phyloP scores from a whole-genome alignment of 2,329 filamentous ascomycete genomes.

The Rhinocladiella similis region DNA sequence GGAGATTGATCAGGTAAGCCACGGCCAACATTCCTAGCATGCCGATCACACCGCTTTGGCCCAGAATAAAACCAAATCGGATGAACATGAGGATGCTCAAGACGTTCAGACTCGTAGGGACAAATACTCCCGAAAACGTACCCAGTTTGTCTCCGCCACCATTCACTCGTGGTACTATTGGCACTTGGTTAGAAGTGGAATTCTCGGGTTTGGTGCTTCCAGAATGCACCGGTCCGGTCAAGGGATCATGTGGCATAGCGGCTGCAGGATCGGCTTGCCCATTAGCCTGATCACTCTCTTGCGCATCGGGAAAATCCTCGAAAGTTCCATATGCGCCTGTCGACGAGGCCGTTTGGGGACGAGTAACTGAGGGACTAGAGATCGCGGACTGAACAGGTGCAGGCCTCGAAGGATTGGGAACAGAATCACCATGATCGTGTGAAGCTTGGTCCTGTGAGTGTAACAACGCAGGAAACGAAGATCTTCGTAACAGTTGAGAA shows the following conservation, averaged over 20 bases:
- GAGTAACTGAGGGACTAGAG: not conserved
- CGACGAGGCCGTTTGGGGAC: not conserved
- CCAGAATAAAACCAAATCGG: conserved; percentile 80
- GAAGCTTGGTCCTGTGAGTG: conserved; percentile 10
- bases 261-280: not conserved
- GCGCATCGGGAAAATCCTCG: conserved; percentile 7
- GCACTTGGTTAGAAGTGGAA: conserved; percentile 1
- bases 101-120: conserved; percentile 86
- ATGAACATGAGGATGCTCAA: conserved; percentile 91
- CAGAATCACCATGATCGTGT: conserved; percentile 6
- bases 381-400: conserved; percentile 7
- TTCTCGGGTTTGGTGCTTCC: conserved; percentile 11
- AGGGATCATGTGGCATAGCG: not conserved
- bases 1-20: conserved; percentile 78
- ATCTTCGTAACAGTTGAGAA: conserved; percentile 45
- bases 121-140: conserved; percentile 76
- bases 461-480: conserved; percentile 26
- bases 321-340: conserved; percentile 18
- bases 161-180: conserved; percentile 2
- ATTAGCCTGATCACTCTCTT: not conserved
- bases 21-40: conserved; percentile 74
- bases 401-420: conserved; percentile 10
- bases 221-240: not conserved
- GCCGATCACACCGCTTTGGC: conserved; percentile 74
- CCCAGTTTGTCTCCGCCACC: conserved; percentile 64